phyloP scores from a whole-genome alignment of 2,329 filamentous ascomycete species.

The Pyrenophora teres region DNA sequence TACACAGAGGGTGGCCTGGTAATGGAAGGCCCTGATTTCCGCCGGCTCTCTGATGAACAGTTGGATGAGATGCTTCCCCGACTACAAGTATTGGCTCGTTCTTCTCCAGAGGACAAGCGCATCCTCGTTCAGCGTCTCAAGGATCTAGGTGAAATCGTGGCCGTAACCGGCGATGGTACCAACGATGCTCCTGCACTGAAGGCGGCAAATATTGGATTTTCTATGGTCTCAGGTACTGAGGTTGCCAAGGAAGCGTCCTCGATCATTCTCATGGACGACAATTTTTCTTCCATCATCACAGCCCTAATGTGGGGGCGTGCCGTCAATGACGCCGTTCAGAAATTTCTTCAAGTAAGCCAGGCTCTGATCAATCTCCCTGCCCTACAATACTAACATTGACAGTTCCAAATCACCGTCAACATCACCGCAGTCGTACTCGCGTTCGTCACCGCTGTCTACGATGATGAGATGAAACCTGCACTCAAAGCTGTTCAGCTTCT shows the following conservation, averaged over 20 bases:
- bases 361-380: not conserved
- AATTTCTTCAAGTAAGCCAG: conserved; percentile 75
- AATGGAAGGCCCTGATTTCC: conserved; percentile 85
- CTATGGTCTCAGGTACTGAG: conserved; percentile 93
- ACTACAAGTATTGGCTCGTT: conserved; percentile 89
- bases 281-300: conserved; percentile 94
- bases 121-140: conserved; percentile 93
- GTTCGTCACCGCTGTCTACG: conserved; percentile 92
- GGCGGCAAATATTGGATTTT: conserved; percentile 96
- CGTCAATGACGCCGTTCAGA: conserved; percentile 98
- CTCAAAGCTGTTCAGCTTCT: conserved; percentile 93
- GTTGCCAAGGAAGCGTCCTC: conserved; percentile 93
- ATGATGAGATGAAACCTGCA: conserved; percentile 82
- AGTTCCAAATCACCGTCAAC: conserved; percentile 94
- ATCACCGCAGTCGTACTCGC: conserved; percentile 98
- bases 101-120: conserved; percentile 95
- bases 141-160: conserved; percentile 85
- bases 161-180: conserved; percentile 97
- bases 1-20: conserved; percentile 81
- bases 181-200: conserved; percentile 97
- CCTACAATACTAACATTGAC: conserved; percentile 4
- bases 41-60: conserved; percentile 74
- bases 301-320: conserved; percentile 94
- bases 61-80: conserved; percentile 79
- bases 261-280: conserved; percentile 96